Evolutionary conservation across 140 eudicot species (phyloP), one percentile per base, ranked within the genome.

Genomic region (Anethum foeniculum): DNA sequence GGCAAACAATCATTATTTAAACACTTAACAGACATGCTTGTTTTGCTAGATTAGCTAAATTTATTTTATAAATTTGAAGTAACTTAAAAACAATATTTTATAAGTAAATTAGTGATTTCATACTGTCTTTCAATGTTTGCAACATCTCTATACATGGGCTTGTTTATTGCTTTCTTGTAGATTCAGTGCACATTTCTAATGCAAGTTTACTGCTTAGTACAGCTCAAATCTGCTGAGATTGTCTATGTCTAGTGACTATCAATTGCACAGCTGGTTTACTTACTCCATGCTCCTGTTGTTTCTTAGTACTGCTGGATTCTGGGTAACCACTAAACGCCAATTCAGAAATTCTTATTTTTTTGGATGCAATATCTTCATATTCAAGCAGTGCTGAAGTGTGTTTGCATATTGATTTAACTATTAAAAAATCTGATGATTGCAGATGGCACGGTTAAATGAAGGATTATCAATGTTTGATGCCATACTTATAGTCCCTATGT

Each of bases 361-460:
- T 71, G 16, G 13, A 6, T 34, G 27, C 44, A 36, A 71, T 34
- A 71, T 25, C 27, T 71, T 8, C 48, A 19, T 16, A 51, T 58
- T 60, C 23, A n/a, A 34, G 38, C 32, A 38, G 51, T 56, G 41
- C 73, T 43, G 10, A 30, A 77, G 71, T 60, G 81, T 18, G 74
- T 80, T 62, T 73, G 76, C 43, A 34, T 38, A 34, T 64, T 81
- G 78, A 78, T 46, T 74, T 79, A 43, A 46, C 69, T 54, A 15
- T 78, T 36, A 44, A 58, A 39, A 58, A 9, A 75, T 13, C 69
- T 84, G 51, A 12, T 58, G 75, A 81, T 79, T 83, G 80, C 96
- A 95, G 99, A 95, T 95, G 99, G 88, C 97, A 58, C 89, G 99
- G 89, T 82, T 95, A 83, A 95, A 95, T 83, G 97, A 92, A 89